Conservation (phyloP, 2,329 filamentous ascomycete species). For the Alternaria angustiovoidea region DNA sequence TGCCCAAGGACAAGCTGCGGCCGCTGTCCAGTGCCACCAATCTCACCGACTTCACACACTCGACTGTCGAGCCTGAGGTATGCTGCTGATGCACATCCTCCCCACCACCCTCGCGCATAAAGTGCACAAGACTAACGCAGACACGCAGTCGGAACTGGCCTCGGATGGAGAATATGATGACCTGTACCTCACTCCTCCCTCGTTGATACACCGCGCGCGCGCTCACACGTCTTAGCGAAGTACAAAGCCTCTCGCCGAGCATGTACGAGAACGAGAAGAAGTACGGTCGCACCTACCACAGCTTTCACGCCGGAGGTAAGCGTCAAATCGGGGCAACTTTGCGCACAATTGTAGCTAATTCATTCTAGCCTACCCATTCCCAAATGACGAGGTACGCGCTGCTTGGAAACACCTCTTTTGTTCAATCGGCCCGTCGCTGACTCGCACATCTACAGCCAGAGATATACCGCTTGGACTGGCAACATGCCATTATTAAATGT, state of each 20-base stretch:
- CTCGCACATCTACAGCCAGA: conserved; percentile 39
- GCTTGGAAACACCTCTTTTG: conserved; percentile 6
- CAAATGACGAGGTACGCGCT: conserved; percentile 47
- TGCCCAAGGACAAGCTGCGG: conserved; percentile 17
- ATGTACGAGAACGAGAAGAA: conserved; percentile 51
- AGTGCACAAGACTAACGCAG: conserved; percentile 23
- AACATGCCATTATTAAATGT: conserved; percentile 50
- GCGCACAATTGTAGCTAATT: conserved; percentile 29
- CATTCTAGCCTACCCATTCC: conserved; percentile 49
- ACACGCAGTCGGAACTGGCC: conserved; percentile 40
- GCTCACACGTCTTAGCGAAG: conserved; percentile 43
- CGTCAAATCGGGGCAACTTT: neutral
- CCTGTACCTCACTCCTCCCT: conserved; percentile 30
- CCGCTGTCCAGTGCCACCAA: conserved; percentile 32
- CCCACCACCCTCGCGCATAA: conserved; percentile 1
- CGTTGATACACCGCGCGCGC: conserved; percentile 1
- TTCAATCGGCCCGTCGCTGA: conserved; percentile 21
- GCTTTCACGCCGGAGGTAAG: conserved; percentile 52
- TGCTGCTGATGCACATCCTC: conserved; percentile 12
- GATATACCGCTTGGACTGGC: conserved; percentile 49
- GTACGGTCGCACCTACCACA: conserved; percentile 53
- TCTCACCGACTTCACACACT: conserved; percentile 28
- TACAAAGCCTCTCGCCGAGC: conserved; percentile 50
- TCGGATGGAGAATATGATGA: conserved; percentile 43
- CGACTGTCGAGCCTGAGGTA: conserved; percentile 30